Base-by-base conservation (phyloP, 2,329 filamentous ascomycete genomes). In the Alternaria alternata region DNA sequence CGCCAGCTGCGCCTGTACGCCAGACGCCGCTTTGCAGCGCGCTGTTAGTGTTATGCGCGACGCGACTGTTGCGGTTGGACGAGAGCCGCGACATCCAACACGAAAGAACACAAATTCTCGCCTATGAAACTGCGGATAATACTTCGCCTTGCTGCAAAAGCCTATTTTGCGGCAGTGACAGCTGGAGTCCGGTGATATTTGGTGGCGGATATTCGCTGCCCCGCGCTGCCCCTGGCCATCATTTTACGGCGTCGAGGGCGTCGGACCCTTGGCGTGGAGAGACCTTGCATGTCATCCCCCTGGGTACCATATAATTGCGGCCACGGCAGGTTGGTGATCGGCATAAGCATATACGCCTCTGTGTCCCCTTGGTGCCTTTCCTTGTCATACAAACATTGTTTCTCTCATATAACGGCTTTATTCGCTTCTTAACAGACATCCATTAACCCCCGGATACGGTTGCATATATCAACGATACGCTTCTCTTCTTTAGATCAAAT, bases 231-330 rank as follows among this genome's bases (percentile, higher is more conserved):
- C 67, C 65, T 68, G 64, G 59, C 44, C 51, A 53, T 59, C 49
- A 54, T 44, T 34, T 48, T 32, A 59, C 60, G 53, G 52, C 49
- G 49, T 54, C 41, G 46, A 60, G 58, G 53, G 54, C 52, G 49
- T 54, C 41, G 46, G 34, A 57, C 22, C 49, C 51, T 54, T 68
- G 61, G 65, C 65, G 61, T 65, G 61, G 58, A 62, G 61, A 61
- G 36, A 59, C 54, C 55, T 51, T 47, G 58, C 53, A 46, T 42
- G 54, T 26, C 46, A 34, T 49, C 55, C 51, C 66, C 69, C 68
- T 70, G 69, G 61, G 54, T 59, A 51, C 62, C 54, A 62, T 70
- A 66, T 68, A 68, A 65, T 62, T 56, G 58, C 57, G 61, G 62
- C 55, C 55, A 55, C 63, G 43, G 61, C 59, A 65, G 60, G 62